phyloP scores from a whole-genome alignment of 305 asterid genomes.

The Fraxinus angustifolia region DNA sequence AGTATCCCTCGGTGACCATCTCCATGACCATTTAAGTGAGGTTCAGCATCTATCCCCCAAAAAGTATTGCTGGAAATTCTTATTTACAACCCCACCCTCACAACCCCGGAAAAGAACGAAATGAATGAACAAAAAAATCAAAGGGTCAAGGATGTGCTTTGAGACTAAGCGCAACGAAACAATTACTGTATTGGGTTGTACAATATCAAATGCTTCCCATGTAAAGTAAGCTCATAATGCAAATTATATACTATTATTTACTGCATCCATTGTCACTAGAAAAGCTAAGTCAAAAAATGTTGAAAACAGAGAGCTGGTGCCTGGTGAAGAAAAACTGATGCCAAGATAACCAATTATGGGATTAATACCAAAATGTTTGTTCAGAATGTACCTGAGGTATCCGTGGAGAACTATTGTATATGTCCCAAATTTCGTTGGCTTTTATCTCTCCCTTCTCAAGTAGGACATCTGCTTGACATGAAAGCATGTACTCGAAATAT shows the following conservation, averaged over 20 bases:
- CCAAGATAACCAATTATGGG: background rate
- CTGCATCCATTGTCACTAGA: background rate
- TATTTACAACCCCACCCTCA: background rate
- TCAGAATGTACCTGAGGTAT: slow-evolving; percentile 62
- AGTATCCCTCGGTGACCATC: background rate
- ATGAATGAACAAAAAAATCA: background rate
- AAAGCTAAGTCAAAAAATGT: background rate
- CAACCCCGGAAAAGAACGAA: background rate
- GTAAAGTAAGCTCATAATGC: background rate
- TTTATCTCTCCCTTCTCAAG: slow-evolving; percentile 84
- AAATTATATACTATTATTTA: background rate
- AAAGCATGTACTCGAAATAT: slow-evolving; percentile 24
- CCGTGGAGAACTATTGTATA: slow-evolving; percentile 61
- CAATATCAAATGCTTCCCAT: background rate
- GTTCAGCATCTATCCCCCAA: background rate
- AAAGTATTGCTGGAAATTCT: background rate
- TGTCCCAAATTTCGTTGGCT: slow-evolving; percentile 81
- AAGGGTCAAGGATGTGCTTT: background rate
- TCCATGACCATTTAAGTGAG: slow-evolving; percentile 1
- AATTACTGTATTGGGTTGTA: background rate
- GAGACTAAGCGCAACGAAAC: background rate
- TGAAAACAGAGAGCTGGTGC: background rate
- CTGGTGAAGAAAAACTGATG: slow-evolving; percentile 4
- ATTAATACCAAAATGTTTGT: background rate
- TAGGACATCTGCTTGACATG: slow-evolving; percentile 62